phyloP scores from a whole-genome alignment of 345 rosid genomes.

The Leavenworthia alabamica region DNA sequence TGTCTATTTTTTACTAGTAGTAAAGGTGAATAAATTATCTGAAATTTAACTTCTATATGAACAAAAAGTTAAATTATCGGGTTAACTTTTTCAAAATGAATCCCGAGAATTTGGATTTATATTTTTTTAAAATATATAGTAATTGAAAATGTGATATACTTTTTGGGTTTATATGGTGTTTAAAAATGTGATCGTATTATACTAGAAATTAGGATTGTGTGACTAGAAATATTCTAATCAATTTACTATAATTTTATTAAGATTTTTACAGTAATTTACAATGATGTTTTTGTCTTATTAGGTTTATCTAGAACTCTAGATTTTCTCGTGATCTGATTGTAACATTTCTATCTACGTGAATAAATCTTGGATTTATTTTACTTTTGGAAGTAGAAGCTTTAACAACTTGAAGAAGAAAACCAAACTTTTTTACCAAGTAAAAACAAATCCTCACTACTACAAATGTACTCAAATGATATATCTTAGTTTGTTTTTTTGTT shows the following conservation, averaged over 20 bases:
- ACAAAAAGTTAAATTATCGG: slow-evolving; percentile 1
- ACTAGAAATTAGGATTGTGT: neutral
- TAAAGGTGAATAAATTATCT: neutral
- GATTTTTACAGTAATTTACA: neutral
- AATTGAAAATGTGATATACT: neutral
- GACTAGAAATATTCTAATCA: neutral
- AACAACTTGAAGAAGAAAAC: neutral
- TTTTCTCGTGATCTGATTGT: slow-evolving; percentile 11
- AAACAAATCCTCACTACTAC: neutral
- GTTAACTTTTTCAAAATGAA: neutral
- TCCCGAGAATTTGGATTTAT: slow-evolving; percentile 3
- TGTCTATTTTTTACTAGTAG: neutral
- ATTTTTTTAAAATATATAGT: neutral
- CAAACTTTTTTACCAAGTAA: neutral
- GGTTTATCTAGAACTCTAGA: slow-evolving; percentile 3
- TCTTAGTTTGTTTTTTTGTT: neutral
- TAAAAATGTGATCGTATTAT: slow-evolving; percentile 7
- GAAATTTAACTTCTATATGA: neutral
- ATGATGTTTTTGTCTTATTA: neutral
- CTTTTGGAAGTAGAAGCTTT: neutral
- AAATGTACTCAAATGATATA: neutral
- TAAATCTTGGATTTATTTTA: slow-evolving; percentile 10
- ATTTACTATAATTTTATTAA: neutral
- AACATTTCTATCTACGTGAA: slow-evolving; percentile 7
- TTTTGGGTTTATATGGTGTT: slow-evolving; percentile 11